Base-by-base conservation (phyloP, 2,329 filamentous ascomycete species). In the Aspergillus melleus region DNA sequence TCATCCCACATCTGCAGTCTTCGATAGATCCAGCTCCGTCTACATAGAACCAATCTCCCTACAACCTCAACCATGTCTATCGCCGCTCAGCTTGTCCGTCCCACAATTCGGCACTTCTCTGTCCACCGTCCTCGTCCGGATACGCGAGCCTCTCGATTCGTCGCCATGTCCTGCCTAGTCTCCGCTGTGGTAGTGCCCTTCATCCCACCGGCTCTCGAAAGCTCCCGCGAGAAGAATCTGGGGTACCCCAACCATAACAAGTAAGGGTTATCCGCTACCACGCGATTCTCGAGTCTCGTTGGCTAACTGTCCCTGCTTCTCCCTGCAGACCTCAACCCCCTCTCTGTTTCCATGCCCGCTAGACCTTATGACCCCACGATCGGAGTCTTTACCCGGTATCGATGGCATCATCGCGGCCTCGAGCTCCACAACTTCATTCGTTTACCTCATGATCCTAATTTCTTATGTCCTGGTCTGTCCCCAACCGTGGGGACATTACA, bases 171-270 rank as follows among this genome's bases (percentile, higher is more conserved):
- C 14, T 78, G 77, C 61, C 70, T 81, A 14, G 68, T 76, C 46
- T 76, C 77, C 1, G 77, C 75, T 2, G 77, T 80, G 20, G 71
- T 79, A 19, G 67, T 80, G 5, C 79, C 79, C 5, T 81, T 80
- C 61, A 74, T 80, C 3, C 79, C 79, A 29, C 79, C 79, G 6
- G 79, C 79, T 4, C 69, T 81, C 11, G 78, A 80, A 61, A 80
- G 78, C 60, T 78, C 76, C 36, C 72, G 76, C 36, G 75, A 79
- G 62, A 73, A 71, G 62, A 77, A 72, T 49, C 69, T 69, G 12
- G 74, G 74, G 36, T 74, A 72, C 52, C 70, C 76, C 14, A 74
- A 74, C 63, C 69, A 71, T 50, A 74, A 71, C 58, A 77, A 77
- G 73, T 78, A 69, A 68, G 71, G 66, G 26, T 10, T 6, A 14